Conservation (phyloP, 2,329 filamentous ascomycete species). For the Magnaporthales sp. region DNA sequence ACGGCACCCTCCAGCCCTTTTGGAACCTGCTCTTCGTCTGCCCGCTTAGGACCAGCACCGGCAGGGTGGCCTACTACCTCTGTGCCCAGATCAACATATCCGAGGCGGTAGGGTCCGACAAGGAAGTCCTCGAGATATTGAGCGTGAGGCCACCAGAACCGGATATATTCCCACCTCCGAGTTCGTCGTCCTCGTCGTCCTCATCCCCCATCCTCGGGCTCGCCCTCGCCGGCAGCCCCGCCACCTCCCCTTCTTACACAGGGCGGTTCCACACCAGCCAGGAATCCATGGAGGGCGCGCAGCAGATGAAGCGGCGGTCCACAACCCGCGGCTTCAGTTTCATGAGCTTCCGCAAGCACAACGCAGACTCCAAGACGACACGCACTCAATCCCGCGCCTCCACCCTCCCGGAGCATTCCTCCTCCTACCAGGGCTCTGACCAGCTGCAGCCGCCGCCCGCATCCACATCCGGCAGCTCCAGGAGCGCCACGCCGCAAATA, state of each 20-base stretch:
- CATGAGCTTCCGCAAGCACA: conserved; percentile 1
- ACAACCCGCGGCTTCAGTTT: conserved; percentile 5
- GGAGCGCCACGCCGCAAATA: neutral
- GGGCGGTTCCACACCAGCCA: neutral
- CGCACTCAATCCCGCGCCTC: conserved; percentile 7
- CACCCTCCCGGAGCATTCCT: conserved; percentile 8
- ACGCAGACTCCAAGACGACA: neutral
- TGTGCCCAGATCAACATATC: conserved; percentile 50
- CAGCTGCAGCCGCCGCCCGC: neutral
- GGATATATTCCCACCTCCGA: neutral
- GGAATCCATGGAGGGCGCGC: neutral
- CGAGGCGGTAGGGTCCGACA: conserved; percentile 37
- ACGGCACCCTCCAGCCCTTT: conserved; percentile 32
- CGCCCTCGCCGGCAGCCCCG: neutral
- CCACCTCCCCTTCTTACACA: neutral
- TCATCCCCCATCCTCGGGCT: neutral
- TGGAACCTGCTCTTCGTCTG: conserved; percentile 48
- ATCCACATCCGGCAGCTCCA: neutral
- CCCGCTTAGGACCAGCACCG: conserved; percentile 38
- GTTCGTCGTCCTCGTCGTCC: neutral
- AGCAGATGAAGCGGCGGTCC: neutral
- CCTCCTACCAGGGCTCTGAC: neutral
- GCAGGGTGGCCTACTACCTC: conserved; percentile 42
- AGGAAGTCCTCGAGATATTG: conserved; percentile 42
- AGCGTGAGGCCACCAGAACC: neutral